phyloP scores from a whole-genome alignment of 1,284 basidiomycete species.

The Puccinia sorghi region DNA sequence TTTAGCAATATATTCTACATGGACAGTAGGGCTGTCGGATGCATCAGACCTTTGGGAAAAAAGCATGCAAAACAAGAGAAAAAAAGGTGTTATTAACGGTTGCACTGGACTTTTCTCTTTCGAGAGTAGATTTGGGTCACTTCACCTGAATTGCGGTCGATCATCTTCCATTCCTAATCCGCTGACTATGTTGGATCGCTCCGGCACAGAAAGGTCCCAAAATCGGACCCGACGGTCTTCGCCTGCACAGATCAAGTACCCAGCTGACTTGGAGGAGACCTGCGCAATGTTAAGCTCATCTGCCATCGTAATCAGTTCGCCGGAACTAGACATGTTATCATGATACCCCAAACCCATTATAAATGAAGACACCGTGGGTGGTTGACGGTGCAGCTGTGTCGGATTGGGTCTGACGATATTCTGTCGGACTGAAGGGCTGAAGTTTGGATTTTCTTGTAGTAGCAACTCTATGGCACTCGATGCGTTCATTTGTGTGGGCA shows the following conservation, averaged over 20 bases:
- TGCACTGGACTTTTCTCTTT: no score
- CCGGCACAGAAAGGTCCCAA: constrained; percentile 73
- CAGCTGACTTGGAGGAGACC: constrained; percentile 59
- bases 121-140: constrained; percentile 1
- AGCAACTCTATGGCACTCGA: constrained; percentile 44
- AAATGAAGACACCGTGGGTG: constrained; percentile 65
- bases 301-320: constrained; percentile 59
- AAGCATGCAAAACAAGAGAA: neutral
- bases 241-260: constrained; percentile 77
- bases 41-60: constrained; percentile 26
- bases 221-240: constrained; percentile 77
- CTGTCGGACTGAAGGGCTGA: neutral
- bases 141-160: constrained; percentile 69
- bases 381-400: constrained; percentile 3
- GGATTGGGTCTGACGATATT: constrained; percentile 4
- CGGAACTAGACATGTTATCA: constrained; percentile 58
- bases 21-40: constrained; percentile 48
- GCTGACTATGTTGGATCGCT: constrained; percentile 72
- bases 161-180: constrained; percentile 70
- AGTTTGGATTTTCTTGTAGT: constrained; percentile 30
- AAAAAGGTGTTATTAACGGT: neutral
- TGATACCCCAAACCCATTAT: constrained; percentile 72
- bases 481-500: constrained; percentile 28
- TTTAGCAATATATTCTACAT: constrained; percentile 41
- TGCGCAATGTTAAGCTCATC: constrained; percentile 48